Evolutionary conservation across 257 asterid genomes (phyloP), one percentile per base, ranked within the genome.

Genomic region (Hygrophila difformis): DNA sequence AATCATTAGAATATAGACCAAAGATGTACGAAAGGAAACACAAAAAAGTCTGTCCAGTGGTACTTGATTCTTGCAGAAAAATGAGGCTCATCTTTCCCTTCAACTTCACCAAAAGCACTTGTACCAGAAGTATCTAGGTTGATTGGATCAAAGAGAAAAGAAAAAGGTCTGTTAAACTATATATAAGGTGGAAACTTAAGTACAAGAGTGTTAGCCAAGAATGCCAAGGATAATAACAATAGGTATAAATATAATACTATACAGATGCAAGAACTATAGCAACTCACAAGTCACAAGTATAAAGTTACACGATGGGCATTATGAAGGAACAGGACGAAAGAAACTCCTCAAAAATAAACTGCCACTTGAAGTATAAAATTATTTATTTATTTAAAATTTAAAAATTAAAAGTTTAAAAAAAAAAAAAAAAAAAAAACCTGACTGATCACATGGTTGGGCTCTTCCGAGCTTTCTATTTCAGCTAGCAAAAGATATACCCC

Each of bases 31-130:
- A 18, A 54, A 9, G 29, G 24, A 44, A 18, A 21, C 22, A 55
- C 39, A 53, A 14, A 62, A 52, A 46, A 28, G 33, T 45, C 18
- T 57, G 59, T 44, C 46, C 47, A 53, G 20, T 38, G 44, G 40
- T 84, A 89, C 97, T 79, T 82, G 78, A 66, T 68, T 75, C 73
- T 67, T 67, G 76, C 71, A 10, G 81, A 56, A 66, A 71, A 62
- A 17, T 62, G 60, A 51, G 74, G 60, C 70, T 75, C 94, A 58
- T 67, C 94, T 65, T 79, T 74, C 39, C 59, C 84, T 61, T 45
- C 73, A 66, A 53, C 72, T 55, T 72, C 93, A 55, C 66, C 85
- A 39, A 63, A 55, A 51, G 65, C 54, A 57, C 70, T 46, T 55
- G 66, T 55, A 59, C 87, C 96, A 81, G 77, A 53, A 59, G 50